These are phyloP conservation scores for Boletus rex-veris DNA, from an alignment of 768 basidiomycete genomes.

Conservation along the genomic window DNA sequence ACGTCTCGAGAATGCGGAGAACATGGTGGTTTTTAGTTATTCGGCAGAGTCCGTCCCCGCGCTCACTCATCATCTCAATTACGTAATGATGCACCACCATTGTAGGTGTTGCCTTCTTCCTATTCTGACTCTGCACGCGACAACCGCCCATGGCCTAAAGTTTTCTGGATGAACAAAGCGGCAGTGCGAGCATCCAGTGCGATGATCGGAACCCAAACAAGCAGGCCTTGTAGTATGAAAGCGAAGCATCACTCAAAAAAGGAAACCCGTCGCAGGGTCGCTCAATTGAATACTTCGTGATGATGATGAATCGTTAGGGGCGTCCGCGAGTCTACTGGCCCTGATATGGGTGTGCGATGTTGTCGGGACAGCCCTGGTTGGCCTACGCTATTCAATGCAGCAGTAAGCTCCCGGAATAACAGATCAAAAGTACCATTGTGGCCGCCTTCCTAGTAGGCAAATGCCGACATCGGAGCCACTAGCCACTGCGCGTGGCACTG, in stretches of 20 bases:
- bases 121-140: conserved; percentile 9
- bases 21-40: conserved; percentile 19
- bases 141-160: conserved; percentile 8
- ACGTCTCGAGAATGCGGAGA: conserved; percentile 37
- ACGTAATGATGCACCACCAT: conserved; percentile 2
- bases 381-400: background rate
- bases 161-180: background rate
- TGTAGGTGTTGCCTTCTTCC: background rate
- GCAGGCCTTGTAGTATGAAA: conserved; percentile 10
- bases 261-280: background rate
- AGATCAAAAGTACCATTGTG: background rate
- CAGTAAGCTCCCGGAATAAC: background rate
- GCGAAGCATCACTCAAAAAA: background rate
- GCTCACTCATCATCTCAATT: background rate
- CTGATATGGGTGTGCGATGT: background rate
- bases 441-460: background rate
- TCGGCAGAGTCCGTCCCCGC: background rate
- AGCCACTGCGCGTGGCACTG: no score
- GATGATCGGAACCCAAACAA: conserved; percentile 11
- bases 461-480: background rate
- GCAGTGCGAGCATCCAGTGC: background rate
- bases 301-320: conserved; percentile 1
- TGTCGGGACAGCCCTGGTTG: conserved; percentile 4
- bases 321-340: conserved; percentile 7
- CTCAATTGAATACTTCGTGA: conserved; percentile 1